Percentiles rank a stretch among this genome's conserved stretches.
These are phyloP conservation scores for Nevesoporus exiguus DNA, from an alignment of 768 basidiomycete species.

Conservation along the genomic window DNA sequence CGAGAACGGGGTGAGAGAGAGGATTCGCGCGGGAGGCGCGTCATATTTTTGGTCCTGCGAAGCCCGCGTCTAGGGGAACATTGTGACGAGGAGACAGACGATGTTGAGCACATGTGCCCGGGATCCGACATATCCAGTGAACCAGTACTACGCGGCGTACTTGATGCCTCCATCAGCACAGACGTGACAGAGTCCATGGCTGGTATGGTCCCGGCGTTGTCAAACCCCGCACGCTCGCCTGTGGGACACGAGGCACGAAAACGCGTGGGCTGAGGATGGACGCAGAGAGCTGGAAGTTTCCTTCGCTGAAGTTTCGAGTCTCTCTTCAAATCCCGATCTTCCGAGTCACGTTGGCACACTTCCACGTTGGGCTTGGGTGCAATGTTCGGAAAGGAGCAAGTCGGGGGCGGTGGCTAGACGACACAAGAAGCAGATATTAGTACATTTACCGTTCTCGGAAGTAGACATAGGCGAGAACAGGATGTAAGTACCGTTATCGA, in stretches of 20 bases:
- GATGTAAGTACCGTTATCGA: slow-evolving; percentile 30
- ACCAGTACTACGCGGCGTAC: slow-evolving; percentile 19
- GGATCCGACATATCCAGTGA: slow-evolving; percentile 17
- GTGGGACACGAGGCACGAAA: slow-evolving; percentile 13
- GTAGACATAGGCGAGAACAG: slow-evolving; percentile 11
- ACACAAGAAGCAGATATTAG: slow-evolving; percentile 19
- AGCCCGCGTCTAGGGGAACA: slow-evolving; percentile 34
- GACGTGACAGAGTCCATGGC: slow-evolving; percentile 20
- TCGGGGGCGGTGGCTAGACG: slow-evolving; percentile 22
- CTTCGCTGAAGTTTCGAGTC: slow-evolving; percentile 16
- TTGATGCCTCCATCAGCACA: slow-evolving; percentile 21
- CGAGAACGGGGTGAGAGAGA: slow-evolving; percentile 21
- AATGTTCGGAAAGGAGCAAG: slow-evolving; percentile 16
- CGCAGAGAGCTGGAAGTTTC: slow-evolving; percentile 22
- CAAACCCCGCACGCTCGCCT: slow-evolving; percentile 2
- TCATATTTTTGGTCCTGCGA: slow-evolving; percentile 39
- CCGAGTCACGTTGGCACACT: slow-evolving; percentile 8
- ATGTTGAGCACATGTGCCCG: slow-evolving; percentile 16
- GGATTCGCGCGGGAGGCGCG: slow-evolving; percentile 29
- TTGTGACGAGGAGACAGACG: slow-evolving; percentile 24
- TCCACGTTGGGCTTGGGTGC: slow-evolving; percentile 8
- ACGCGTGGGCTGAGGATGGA: slow-evolving; percentile 12
- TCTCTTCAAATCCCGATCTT: slow-evolving; percentile 12
- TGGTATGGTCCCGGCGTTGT: slow-evolving; percentile 7
- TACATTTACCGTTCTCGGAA: slow-evolving; percentile 12